Conservation (phyloP, 805 yeast species). For the Kuraishia borneana region DNA sequence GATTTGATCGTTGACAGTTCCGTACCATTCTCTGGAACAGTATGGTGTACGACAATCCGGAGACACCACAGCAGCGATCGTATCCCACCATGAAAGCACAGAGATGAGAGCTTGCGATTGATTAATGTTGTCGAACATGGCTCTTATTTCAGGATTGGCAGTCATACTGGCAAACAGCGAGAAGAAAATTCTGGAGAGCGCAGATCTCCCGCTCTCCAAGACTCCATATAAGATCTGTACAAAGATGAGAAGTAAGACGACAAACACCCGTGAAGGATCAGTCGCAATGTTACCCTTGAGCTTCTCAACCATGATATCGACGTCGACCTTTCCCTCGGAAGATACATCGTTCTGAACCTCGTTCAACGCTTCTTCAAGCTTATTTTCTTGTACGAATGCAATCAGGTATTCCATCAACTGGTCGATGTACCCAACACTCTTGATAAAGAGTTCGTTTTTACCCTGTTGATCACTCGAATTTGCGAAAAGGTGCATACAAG, state of each 20-base stretch:
- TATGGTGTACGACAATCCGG: constrained; percentile 30
- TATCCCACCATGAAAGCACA: constrained; percentile 30
- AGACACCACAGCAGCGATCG: constrained; percentile 26
- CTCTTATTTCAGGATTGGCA: constrained; percentile 16
- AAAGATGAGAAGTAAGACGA: constrained; percentile 25
- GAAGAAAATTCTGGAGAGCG: constrained; percentile 23
- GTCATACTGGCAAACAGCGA: constrained; percentile 27
- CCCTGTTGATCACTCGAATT: constrained; percentile 24
- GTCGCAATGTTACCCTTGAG: constrained; percentile 11
- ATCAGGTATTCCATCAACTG: constrained; percentile 34
- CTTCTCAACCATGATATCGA: constrained; percentile 5
- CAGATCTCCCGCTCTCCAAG: constrained; percentile 27
- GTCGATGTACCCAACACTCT: constrained; percentile 34
- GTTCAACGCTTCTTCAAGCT: constrained; percentile 6
- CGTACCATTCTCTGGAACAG: constrained; percentile 27
- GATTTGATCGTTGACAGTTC: constrained; percentile 11
- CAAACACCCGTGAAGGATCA: constrained; percentile 15
- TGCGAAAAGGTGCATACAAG: constrained; percentile 29
- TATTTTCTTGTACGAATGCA: constrained; percentile 19
- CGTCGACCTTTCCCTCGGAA: constrained; percentile 6
- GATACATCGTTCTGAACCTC: constrained; percentile 1
- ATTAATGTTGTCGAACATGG: constrained; percentile 18
- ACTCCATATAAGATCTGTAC: constrained; percentile 29
- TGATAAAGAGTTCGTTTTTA: constrained; percentile 27
- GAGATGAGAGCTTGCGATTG: constrained; percentile 19